A percentile compares a stretch with the other conserved stretches of the same genome.
These are phyloP conservation scores for Oxyria digyna DNA, from an alignment of 148 eudicot species.

Conservation along the genomic window DNA sequence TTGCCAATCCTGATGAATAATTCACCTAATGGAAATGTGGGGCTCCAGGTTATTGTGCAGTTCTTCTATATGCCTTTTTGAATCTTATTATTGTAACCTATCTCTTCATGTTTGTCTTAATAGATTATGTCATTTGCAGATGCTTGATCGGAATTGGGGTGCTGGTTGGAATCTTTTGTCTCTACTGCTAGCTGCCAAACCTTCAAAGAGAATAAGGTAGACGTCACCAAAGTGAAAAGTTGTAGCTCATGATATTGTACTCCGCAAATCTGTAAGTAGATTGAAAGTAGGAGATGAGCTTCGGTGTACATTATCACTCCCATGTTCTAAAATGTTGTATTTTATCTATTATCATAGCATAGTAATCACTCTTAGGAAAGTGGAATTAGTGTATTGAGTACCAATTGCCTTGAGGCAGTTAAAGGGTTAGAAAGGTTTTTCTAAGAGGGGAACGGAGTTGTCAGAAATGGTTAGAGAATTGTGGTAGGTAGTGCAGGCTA, in stretches of 20 bases:
- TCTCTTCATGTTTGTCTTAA: background rate
- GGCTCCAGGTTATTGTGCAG: slow-evolving; percentile 62
- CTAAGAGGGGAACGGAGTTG: no score
- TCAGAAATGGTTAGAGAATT: no score
- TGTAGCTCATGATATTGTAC: background rate
- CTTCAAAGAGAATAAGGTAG: slow-evolving; percentile 78
- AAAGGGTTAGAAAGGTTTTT: no score
- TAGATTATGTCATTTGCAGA: slow-evolving; percentile 30
- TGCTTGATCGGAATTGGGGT: slow-evolving; percentile 97
- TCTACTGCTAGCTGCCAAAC: slow-evolving; percentile 70
- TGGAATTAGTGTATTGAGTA: no score
- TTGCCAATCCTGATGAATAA: slow-evolving; percentile 43
- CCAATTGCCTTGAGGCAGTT: no score
- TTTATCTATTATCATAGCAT: no score
- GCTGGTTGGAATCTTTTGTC: slow-evolving; percentile 94
- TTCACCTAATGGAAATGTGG: slow-evolving; percentile 65
- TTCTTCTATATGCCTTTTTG: background rate
- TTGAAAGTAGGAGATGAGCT: no score
- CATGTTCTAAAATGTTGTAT: no score
- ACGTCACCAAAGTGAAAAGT: background rate
- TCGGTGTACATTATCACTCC: no score
- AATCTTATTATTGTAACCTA: background rate
- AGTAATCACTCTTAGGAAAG: no score
- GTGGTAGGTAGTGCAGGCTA: no score
- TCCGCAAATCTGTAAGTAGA: background rate